Conservation (phyloP, 108 stramenopile genomes). For the Pseudonitzschia pungens region DNA sequence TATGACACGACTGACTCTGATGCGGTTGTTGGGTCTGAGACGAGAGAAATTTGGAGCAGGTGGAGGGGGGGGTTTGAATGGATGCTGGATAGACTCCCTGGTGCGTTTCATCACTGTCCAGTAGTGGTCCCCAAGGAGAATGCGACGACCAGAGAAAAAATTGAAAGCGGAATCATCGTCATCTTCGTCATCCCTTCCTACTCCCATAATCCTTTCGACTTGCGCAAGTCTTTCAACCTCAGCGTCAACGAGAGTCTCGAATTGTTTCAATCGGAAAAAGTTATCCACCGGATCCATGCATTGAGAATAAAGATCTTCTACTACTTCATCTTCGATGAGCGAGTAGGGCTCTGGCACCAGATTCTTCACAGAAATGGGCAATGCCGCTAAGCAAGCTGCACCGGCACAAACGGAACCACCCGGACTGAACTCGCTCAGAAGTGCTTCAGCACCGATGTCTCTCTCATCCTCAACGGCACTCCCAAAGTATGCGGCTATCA, state of each 20-base stretch:
- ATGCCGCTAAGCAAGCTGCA: constrained; percentile 69
- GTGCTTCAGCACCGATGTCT: constrained; percentile 24
- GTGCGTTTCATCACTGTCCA: constrained; percentile 66
- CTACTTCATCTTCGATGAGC: constrained; percentile 42
- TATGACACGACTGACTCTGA: constrained; percentile 29
- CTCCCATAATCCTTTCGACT: not conserved
- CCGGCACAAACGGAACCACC: constrained; percentile 60
- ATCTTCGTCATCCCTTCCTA: not conserved
- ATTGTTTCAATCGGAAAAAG: constrained; percentile 60
- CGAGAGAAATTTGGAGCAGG: constrained; percentile 25
- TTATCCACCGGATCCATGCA: constrained; percentile 61
- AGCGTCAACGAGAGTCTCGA: constrained; percentile 47
- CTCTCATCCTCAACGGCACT: constrained; percentile 25
- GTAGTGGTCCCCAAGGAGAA: constrained; percentile 45
- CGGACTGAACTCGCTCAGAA: constrained; percentile 20
- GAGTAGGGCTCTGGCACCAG: constrained; percentile 73
- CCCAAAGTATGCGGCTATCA: constrained; percentile 42
- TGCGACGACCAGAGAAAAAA: constrained; percentile 26
- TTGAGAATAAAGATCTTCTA: constrained; percentile 61
- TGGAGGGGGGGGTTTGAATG: constrained; percentile 68
- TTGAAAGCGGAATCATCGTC: not conserved
- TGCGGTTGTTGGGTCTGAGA: constrained; percentile 24
- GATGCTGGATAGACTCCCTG: constrained; percentile 29
- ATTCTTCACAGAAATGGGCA: constrained; percentile 66
- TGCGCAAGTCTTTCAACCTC: constrained; percentile 20